A percentile compares a stretch with the other conserved stretches of the same genome.
These are phyloP conservation scores for Lolium rigidum DNA, from an alignment of 176 grass and related monocot species.

Conservation along the genomic window DNA sequence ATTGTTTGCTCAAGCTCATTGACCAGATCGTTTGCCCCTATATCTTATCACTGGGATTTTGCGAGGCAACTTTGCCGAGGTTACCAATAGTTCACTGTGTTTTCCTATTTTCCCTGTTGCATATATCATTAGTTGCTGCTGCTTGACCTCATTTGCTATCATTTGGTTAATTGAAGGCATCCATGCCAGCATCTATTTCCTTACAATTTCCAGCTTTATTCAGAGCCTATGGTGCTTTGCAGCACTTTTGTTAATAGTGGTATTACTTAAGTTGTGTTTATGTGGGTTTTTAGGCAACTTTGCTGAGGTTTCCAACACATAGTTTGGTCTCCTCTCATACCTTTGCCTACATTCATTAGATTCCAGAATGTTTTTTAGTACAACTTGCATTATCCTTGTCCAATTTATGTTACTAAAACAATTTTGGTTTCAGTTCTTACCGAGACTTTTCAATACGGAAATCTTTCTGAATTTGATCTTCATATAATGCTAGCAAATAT, in stretches of 20 bases:
- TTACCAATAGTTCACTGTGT: too few species aligned
- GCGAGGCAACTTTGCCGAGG: too few species aligned
- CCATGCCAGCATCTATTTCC: neutral
- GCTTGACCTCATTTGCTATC: neutral
- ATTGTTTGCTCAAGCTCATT: too few species aligned
- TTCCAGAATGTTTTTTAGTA: slow-evolving; percentile 24
- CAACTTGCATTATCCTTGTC: neutral
- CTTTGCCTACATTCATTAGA: slow-evolving; percentile 60
- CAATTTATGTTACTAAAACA: neutral
- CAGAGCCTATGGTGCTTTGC: neutral
- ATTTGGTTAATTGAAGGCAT: neutral
- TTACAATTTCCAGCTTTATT: neutral
- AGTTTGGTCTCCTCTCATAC: slow-evolving; percentile 69
- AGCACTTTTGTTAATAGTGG: neutral
- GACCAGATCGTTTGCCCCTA: too few species aligned
- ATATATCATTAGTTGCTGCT: too few species aligned
- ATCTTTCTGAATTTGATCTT: too few species aligned
- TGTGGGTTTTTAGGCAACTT: slow-evolving; percentile 43
- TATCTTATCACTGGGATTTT: too few species aligned
- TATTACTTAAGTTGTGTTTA: neutral
- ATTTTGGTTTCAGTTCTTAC: neutral
- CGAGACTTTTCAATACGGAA: too few species aligned
- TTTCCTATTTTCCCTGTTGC: too few species aligned
- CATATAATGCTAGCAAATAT: too few species aligned
- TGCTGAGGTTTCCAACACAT: slow-evolving; percentile 58